Evolutionary conservation across 441 rosid species (phyloP).

Genomic region (Kokia cookei): DNA sequence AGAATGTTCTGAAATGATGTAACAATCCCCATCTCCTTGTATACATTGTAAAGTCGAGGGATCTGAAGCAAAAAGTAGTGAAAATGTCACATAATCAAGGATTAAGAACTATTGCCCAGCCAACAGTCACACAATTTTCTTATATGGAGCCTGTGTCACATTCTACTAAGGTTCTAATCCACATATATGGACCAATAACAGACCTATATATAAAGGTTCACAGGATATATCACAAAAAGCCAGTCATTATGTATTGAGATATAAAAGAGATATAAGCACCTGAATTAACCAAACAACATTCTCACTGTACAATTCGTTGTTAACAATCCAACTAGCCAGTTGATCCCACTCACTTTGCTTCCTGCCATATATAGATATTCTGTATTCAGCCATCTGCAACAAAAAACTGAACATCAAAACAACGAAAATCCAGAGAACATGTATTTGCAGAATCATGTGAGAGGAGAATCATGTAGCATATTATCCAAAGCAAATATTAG

Average conservation of each 20-base stretch:
- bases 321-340: conserved; percentile 98
- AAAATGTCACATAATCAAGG: conserved; percentile 1
- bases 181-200: background rate
- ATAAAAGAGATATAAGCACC: conserved; percentile 34
- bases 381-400: conserved; percentile 97
- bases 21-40: conserved; percentile 99
- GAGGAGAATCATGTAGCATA: background rate
- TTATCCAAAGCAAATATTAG: background rate
- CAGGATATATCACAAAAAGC: background rate
- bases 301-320: conserved; percentile 92
- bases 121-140: background rate
- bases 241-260: conserved; percentile 5
- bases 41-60: conserved; percentile 91
- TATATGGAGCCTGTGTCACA: background rate
- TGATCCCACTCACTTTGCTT: conserved; percentile 99
- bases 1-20: conserved; percentile 97
- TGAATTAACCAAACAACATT: conserved; percentile 99
- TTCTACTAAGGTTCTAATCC: background rate
- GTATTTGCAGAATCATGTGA: background rate
- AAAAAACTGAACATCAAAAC: conserved; percentile 11
- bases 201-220: background rate
- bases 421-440: background rate
- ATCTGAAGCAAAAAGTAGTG: conserved; percentile 45
- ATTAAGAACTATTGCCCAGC: background rate
- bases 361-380: conserved; percentile 95